These are phyloP conservation scores for Fusarium albosuccineum DNA, from an alignment of 2,329 filamentous ascomycete species.

Conservation along the genomic window DNA sequence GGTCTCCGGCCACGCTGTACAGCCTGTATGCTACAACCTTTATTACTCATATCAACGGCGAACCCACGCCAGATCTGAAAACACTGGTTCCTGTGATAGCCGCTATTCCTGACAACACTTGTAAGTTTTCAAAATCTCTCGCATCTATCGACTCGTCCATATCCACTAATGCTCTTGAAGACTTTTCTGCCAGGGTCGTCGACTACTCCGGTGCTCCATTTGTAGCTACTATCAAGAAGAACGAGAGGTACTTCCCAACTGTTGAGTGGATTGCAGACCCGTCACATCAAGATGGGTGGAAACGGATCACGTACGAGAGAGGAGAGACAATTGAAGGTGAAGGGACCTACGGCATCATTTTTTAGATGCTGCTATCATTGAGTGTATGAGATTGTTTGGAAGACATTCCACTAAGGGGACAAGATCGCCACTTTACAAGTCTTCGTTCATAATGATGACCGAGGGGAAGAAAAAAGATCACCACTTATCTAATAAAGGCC, in stretches of 20 bases:
- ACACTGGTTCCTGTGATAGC: conserved; percentile 85
- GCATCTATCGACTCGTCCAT: conserved; percentile 20
- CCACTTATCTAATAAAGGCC: no score
- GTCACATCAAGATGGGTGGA: conserved; percentile 71
- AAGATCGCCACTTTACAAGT: no score
- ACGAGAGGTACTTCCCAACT: conserved; percentile 91
- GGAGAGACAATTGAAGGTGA: conserved; percentile 67
- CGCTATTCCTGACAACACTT: conserved; percentile 94
- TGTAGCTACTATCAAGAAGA: conserved; percentile 99
- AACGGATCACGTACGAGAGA: conserved; percentile 71
- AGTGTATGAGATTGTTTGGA: background rate
- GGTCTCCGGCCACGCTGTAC: conserved; percentile 88
- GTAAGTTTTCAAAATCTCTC: conserved; percentile 58
- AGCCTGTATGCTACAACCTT: conserved; percentile 96
- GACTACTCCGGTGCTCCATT: conserved; percentile 98
- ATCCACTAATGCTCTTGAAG: conserved; percentile 51
- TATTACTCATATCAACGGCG: conserved; percentile 93
- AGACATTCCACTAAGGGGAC: no score
- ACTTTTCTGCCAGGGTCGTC: conserved; percentile 98
- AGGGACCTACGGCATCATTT: conserved; percentile 61
- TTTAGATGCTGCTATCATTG: background rate
- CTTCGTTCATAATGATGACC: no score
- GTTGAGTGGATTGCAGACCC: conserved; percentile 76
- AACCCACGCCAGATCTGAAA: conserved; percentile 84
- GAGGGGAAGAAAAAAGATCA: no score